A percentile compares a stretch with the other conserved stretches of the same genome.
These are phyloP conservation scores for Aspergillus diversus DNA, from an alignment of 495 filamentous ascomycete species.

Conservation along the genomic window DNA sequence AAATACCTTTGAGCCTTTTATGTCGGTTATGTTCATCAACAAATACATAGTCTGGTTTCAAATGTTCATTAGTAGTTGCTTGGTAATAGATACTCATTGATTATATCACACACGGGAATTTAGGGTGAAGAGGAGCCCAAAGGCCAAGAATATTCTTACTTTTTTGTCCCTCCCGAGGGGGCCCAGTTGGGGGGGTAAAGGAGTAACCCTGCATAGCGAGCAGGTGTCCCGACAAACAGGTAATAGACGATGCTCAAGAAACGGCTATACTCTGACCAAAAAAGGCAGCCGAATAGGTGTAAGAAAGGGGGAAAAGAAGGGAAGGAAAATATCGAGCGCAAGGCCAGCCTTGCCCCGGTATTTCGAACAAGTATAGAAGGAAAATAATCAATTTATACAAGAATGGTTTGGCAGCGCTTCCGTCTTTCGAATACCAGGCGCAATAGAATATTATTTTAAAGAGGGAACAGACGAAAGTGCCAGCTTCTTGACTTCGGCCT, in stretches of 20 bases:
- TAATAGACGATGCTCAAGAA: background rate
- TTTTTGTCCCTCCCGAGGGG: conserved; percentile 51
- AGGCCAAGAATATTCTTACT: conserved; percentile 30
- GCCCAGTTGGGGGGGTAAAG: conserved; percentile 50
- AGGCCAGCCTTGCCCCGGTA: conserved; percentile 18
- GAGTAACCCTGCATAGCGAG: conserved; percentile 49
- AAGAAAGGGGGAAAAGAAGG: background rate
- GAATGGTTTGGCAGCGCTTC: background rate
- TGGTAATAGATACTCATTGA: background rate
- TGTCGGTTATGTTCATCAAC: conserved; percentile 99
- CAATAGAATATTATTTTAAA: no score
- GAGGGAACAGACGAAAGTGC: background rate
- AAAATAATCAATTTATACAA: background rate
- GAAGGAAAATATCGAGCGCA: conserved; percentile 13
- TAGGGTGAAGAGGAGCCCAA: background rate
- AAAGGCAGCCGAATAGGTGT: background rate
- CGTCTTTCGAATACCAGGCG: background rate
- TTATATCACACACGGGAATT: background rate
- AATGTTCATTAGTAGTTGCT: conserved; percentile 13
- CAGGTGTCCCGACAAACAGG: background rate
- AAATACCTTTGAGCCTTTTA: conserved; percentile 89
- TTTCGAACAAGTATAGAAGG: background rate
- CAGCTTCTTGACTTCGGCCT: background rate
- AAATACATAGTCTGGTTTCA: conserved; percentile 87
- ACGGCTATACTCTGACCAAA: background rate